phyloP scores from a whole-genome alignment of 75 land plant genomes.

The Chamaecyparis obtusa region DNA sequence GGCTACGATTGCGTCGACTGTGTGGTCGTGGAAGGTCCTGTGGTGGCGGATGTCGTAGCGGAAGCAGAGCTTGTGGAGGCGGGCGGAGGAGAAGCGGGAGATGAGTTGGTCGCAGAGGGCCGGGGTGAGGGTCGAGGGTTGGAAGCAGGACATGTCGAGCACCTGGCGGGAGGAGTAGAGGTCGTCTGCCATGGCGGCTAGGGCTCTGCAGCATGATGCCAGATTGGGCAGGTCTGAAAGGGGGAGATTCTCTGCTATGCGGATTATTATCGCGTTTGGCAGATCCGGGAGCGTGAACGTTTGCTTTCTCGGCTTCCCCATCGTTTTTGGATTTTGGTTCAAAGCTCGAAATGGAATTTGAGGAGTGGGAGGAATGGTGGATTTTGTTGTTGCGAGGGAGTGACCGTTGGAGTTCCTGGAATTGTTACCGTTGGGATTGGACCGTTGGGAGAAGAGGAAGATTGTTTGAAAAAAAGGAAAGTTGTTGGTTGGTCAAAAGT shows the following conservation, averaged over 20 bases:
- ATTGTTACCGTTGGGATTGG: no score
- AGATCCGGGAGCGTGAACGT: slow-evolving; percentile 1
- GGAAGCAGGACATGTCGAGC: slow-evolving; percentile 11
- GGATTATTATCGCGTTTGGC: neutral
- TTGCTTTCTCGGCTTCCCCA: neutral
- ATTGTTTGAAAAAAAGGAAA: no score
- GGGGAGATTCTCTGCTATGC: slow-evolving; percentile 4
- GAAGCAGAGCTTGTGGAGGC: neutral
- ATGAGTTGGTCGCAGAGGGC: slow-evolving; percentile 4
- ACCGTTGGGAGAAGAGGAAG: no score
- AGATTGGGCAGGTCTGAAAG: slow-evolving; percentile 9
- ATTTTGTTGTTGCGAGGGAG: no score
- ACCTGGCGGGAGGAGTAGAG: slow-evolving; percentile 1
- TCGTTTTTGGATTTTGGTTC: no score
- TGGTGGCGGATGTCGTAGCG: neutral
- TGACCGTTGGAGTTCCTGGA: no score
- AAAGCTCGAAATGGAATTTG: no score
- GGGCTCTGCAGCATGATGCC: slow-evolving; percentile 4
- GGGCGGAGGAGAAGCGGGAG: neutral
- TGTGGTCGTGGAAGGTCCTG: neutral
- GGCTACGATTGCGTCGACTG: neutral
- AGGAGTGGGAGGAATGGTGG: no score
- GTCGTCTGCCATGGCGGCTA: slow-evolving; percentile 9
- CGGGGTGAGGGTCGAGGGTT: neutral
- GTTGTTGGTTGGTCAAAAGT: no score